Base-by-base conservation (phyloP, 192 early-diverging fungal species). In the Coemansia sp. region DNA sequence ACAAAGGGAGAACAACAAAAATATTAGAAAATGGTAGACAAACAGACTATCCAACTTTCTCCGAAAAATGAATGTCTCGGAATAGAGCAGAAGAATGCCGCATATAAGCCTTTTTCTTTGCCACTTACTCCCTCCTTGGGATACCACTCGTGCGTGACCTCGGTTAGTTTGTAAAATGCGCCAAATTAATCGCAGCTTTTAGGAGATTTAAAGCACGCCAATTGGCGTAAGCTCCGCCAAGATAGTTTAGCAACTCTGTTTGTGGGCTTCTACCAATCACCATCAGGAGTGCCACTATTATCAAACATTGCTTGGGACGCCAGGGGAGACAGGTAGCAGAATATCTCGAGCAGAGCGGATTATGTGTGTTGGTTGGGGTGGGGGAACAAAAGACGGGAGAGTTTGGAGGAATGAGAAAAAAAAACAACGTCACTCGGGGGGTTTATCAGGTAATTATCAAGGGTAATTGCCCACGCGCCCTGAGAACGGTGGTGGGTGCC, bases 381-480 rank as follows among this genome's bases (percentile, higher is more conserved):
- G 23, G 48, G 24, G 48, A 26, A 26, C 11, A 11, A 21, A 50
- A 23, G 10, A 23, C 48, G 2, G 31, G 31, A 31, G 31, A 31
- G 21, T 11, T 21, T 11, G 23, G 10, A 50, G 24, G 48, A 26
- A 50, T 21, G 0, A 26, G 9, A 45, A 50, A 50, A 50, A 50
- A 26, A 11, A 42, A 42, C 40, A 43, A 20, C 18, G 43, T 45
- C n/a, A 20, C 43, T 20, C n/a, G 43, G 43, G 43, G 43, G 2
- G 8, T 45, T 45, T 45, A 8, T n/a, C 18, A 20, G 43, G 7
- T n/a, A 53, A 53, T 31, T 33, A 53, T 53, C 14, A 26, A 53
- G 28, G 26, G 51, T 16, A 50, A 50, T 50, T 50, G 48, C 23
- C 48, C 48, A 50, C 48, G 48, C 48, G 48, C 48, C 48, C 48